These are phyloP conservation scores for Orbilia ellipsospora DNA, from an alignment of 2,329 filamentous ascomycete species.

Conservation along the genomic window DNA sequence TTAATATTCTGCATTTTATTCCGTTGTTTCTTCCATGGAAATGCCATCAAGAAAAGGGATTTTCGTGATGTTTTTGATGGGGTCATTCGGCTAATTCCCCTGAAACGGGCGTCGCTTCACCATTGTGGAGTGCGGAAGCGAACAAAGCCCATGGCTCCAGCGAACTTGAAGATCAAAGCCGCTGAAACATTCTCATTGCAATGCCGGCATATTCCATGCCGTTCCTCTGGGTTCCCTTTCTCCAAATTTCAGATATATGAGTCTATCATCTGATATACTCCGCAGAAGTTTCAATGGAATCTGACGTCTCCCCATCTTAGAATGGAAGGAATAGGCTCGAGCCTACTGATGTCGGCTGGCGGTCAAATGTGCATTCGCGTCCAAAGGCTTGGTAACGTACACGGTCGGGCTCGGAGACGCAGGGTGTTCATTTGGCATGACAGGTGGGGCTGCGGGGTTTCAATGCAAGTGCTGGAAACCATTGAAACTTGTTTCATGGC, in stretches of 20 bases:
- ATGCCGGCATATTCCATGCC: too few relatives aligned
- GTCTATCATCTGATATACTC: too few relatives aligned
- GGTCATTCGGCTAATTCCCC: conserved; percentile 45
- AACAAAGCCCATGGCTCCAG: conserved; percentile 2
- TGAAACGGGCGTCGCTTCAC: conserved; percentile 52
- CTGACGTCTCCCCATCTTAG: too few relatives aligned
- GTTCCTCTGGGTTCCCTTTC: too few relatives aligned
- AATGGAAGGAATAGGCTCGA: too few relatives aligned
- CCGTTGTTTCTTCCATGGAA: not conserved
- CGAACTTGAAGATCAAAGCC: too few relatives aligned
- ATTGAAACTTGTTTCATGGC: conserved; percentile 3
- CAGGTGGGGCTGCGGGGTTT: not conserved
- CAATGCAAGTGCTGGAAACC: not conserved
- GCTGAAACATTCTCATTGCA: too few relatives aligned
- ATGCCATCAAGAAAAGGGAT: conserved; percentile 18
- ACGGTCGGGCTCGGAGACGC: not conserved
- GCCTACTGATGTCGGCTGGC: too few relatives aligned
- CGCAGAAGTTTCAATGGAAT: too few relatives aligned
- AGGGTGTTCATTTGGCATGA: not conserved
- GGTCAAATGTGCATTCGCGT: too few relatives aligned
- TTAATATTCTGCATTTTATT: not conserved
- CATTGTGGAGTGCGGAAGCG: conserved; percentile 44
- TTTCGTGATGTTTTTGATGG: conserved; percentile 9
- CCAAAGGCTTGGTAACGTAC: too few relatives aligned
- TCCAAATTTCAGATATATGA: too few relatives aligned